phyloP scores from a whole-genome alignment of 2,329 filamentous ascomycete genomes.

The Nothophaeocryptopus gaeumannii region DNA sequence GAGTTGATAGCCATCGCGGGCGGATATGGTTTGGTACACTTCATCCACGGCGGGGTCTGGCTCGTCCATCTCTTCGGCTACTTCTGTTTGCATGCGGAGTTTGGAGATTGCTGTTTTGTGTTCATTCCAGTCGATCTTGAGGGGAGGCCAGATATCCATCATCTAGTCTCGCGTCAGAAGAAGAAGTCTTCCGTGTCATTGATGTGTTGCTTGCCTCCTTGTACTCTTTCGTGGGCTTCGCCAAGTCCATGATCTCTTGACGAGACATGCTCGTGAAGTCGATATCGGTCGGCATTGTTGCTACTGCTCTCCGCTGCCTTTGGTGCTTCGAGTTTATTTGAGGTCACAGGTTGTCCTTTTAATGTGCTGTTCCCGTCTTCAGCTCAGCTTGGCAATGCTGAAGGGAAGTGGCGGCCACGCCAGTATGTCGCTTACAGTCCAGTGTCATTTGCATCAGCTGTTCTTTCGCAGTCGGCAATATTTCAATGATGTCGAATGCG shows the following conservation, averaged over 20 bases:
- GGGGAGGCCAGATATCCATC: constrained; percentile 16
- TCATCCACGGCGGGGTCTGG: constrained; percentile 16
- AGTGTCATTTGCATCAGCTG: too few relatives aligned
- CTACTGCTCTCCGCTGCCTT: too few relatives aligned
- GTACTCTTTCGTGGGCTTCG: constrained; percentile 19
- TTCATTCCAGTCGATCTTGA: constrained; percentile 16
- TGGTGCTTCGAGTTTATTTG: too few relatives aligned
- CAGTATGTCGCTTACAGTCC: too few relatives aligned
- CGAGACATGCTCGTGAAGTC: constrained; percentile 19
- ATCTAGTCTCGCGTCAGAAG: constrained; percentile 5
- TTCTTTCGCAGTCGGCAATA: too few relatives aligned
- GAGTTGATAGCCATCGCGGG: constrained; percentile 17
- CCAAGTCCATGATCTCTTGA: constrained; percentile 17
- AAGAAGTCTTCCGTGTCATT: not conserved
- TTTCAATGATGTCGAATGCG: too few relatives aligned
- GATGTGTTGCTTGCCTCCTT: constrained; percentile 10
- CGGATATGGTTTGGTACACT: not conserved
- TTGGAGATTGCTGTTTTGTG: constrained; percentile 7
- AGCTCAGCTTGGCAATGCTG: too few relatives aligned
- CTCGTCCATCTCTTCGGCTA: constrained; percentile 20
- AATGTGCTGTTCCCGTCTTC: too few relatives aligned
- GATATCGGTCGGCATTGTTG: constrained; percentile 11
- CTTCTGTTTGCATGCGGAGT: constrained; percentile 14
- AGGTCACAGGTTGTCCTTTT: too few relatives aligned
- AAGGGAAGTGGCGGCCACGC: too few relatives aligned